Base-by-base conservation (phyloP, 257 asterid genomes). In the Jasminum sambac region DNA sequence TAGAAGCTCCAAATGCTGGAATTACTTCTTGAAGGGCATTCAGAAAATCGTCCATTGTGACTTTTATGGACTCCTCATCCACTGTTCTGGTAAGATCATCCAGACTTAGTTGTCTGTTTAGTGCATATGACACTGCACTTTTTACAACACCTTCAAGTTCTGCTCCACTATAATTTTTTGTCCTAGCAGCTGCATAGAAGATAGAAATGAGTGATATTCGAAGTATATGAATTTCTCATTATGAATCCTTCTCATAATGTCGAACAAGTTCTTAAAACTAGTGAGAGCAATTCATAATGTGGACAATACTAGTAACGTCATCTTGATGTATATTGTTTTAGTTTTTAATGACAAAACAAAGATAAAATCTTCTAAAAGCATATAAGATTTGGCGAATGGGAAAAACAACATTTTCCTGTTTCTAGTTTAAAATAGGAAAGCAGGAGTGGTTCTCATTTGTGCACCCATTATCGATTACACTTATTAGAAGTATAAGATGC, bases 101-200 rank as follows among this genome's bases (percentile, higher is more conserved):
- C 86, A 91, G 85, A 77, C 80, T 87, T 71, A 95, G 81, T 74
- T 95, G 96, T 77, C 97, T 84, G 75, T 91, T 89, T 78, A 95
- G 83, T n/a, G 98, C 99, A 86, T 77, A 95, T 71, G 99, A 95
- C 44, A 91, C 98, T 9, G 98, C 99, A 89, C 98, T 91, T 81
- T 95, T 95, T 21, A 91, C 99, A 50, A 91, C 98, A 74, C 99
- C 99, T 85, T 95, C 99, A 77, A 95, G 97, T 84, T 94, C 99
- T 57, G 99, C 97, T 67, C 99, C 99, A 80, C 99, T 94, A 65
- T 78, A 94, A 77, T 95, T 95, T 82, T 95, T 91, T 58, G 99
- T 88, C 70, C 98, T 83, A 55, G 98, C 96, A 80, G 99, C 99
- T 95, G 88, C 83, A 86, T 76, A 61, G 67, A 71, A 68, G 61